Conservation (phyloP, 1,139 yeast genomes). For the Hansenula anomala region DNA sequence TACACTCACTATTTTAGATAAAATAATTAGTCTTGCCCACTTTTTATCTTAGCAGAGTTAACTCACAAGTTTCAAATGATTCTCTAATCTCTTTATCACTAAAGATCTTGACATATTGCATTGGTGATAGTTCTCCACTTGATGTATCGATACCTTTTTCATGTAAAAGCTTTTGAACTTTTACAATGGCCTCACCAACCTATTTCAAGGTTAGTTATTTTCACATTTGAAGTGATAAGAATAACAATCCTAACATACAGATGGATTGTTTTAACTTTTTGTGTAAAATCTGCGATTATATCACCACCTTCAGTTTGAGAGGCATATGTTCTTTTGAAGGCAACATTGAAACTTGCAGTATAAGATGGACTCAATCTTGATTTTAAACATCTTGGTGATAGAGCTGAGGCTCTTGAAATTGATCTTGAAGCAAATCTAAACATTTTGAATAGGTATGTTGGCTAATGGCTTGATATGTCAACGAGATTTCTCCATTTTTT, state of each 20-base stretch:
- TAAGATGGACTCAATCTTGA: not conserved
- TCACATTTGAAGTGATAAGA: too few relatives aligned
- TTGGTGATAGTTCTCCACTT: not conserved
- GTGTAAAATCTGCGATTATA: not conserved
- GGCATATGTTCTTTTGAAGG: not conserved
- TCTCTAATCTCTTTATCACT: not conserved
- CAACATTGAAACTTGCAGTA: too few relatives aligned
- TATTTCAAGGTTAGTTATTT: not conserved
- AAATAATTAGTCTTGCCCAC: too few relatives aligned
- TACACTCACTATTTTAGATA: not conserved
- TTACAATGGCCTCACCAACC: not conserved
- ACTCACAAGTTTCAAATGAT: not conserved
- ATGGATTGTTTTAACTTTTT: conserved; percentile 1
- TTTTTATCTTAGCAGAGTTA: too few relatives aligned
- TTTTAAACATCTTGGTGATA: not conserved
- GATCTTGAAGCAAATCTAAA: conserved; percentile 1
- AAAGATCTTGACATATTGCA: not conserved
- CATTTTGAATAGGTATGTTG: not conserved
- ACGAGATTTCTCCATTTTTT: too few relatives aligned
- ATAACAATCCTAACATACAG: too few relatives aligned
- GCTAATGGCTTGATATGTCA: too few relatives aligned
- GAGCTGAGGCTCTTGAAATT: not conserved
- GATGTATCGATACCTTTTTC: not conserved
- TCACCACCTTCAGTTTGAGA: not conserved
- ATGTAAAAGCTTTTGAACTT: not conserved